Conservation (phyloP, 805 yeast genomes). For the Saccharomycopsis selenospora region DNA sequence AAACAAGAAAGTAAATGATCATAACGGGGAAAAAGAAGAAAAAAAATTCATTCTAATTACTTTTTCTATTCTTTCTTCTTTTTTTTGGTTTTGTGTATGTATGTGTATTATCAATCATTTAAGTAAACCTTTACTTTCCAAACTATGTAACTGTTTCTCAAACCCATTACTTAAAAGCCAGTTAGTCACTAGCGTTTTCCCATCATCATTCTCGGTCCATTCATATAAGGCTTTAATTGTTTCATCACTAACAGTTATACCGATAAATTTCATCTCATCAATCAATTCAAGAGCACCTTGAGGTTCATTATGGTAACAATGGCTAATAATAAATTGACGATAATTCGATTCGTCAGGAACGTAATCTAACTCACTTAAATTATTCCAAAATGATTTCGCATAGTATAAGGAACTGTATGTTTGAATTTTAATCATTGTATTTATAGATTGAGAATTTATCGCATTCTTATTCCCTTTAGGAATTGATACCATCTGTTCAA, state of each 20-base stretch:
- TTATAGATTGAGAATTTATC: conserved; percentile 37
- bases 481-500: conserved; percentile 47
- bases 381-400: conserved; percentile 54
- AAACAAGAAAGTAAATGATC: too few species aligned
- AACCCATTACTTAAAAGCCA: conserved; percentile 32
- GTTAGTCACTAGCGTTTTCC: conserved; percentile 13
- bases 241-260: conserved; percentile 36
- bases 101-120: not conserved
- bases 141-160: not conserved
- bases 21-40: too few species aligned
- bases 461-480: conserved; percentile 31
- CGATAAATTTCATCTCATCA: conserved; percentile 40
- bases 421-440: conserved; percentile 55
- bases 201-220: conserved; percentile 26
- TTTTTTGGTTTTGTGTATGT: not conserved
- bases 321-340: conserved; percentile 57
- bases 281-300: conserved; percentile 48
- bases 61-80: too few species aligned
- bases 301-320: conserved; percentile 56
- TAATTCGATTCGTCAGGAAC: conserved; percentile 45
- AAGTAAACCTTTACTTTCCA: not conserved
- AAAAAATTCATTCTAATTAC: too few species aligned
- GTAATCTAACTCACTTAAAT: conserved; percentile 41
- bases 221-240: conserved; percentile 40
- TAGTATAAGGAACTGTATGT: conserved; percentile 45